Percentiles rank a stretch among this genome's conserved stretches.
Conservation (phyloP, 768 basidiomycete species). For the Lentinula guzmanii region DNA sequence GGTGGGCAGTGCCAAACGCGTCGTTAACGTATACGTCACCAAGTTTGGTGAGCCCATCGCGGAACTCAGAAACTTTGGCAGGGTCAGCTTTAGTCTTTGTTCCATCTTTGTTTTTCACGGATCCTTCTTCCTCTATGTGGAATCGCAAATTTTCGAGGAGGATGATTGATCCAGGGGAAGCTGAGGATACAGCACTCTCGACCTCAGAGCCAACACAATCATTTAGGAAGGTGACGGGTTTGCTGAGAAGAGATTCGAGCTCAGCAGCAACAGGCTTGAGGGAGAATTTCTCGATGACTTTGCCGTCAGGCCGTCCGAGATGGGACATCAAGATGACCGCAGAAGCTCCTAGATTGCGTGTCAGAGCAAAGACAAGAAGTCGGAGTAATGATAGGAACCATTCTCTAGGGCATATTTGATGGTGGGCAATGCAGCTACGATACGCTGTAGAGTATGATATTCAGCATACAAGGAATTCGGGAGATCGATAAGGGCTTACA, state of each 20-base stretch:
- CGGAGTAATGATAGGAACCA: constrained; percentile 35
- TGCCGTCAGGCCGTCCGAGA: constrained; percentile 94
- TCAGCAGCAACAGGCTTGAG: constrained; percentile 82
- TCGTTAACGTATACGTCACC: constrained; percentile 98
- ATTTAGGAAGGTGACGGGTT: constrained; percentile 71
- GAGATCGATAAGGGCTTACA: constrained; percentile 42
- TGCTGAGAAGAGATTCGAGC: constrained; percentile 66
- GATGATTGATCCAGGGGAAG: constrained; percentile 65
- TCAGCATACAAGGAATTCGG: constrained; percentile 6
- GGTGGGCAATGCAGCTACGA: constrained; percentile 94
- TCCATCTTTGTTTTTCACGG: constrained; percentile 88
- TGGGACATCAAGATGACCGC: constrained; percentile 95
- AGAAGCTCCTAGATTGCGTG: constrained; percentile 52
- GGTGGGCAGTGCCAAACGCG: constrained; percentile 97
- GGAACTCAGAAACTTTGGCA: constrained; percentile 74
- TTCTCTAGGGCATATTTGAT: constrained; percentile 89
- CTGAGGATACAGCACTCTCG: constrained; percentile 68
- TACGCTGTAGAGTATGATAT: constrained; percentile 54
- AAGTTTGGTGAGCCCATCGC: constrained; percentile 81
- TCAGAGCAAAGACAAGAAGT: constrained; percentile 7
- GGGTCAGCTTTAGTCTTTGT: constrained; percentile 93
- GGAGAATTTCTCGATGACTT: constrained; percentile 83
- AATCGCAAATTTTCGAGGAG: constrained; percentile 97
- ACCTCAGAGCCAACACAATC: constrained; percentile 86
- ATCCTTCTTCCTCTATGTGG: constrained; percentile 98